phyloP scores from a whole-genome alignment of 805 yeast genomes.

The Kazachstania kunashirensis region DNA sequence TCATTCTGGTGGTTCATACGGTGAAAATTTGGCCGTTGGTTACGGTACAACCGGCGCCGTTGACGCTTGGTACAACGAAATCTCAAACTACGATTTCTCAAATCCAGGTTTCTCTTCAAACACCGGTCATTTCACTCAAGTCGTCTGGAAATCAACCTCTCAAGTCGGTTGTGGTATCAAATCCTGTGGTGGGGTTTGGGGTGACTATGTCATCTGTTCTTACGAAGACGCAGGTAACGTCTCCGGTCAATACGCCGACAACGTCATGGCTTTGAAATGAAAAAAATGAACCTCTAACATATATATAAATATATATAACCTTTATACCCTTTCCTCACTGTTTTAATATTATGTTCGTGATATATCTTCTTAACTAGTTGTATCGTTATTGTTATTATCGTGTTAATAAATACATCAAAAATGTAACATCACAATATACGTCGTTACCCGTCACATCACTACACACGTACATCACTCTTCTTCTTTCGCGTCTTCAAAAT shows the following conservation, averaged over 20 bases:
- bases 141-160: conserved; percentile 55
- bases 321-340: too few species aligned
- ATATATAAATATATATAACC: too few species aligned
- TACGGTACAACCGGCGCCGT: conserved; percentile 38
- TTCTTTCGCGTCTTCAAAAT: too few species aligned
- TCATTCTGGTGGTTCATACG: conserved; percentile 52
- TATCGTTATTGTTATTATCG: too few species aligned
- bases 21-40: conserved; percentile 73
- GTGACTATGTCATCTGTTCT: conserved; percentile 61
- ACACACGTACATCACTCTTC: too few species aligned
- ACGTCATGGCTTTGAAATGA: conserved; percentile 9
- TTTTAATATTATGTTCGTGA: too few species aligned
- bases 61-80: conserved; percentile 70
- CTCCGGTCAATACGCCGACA: conserved; percentile 10
- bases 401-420: too few species aligned
- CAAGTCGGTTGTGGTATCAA: conserved; percentile 62
- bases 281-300: too few species aligned
- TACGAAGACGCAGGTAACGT: conserved; percentile 69
- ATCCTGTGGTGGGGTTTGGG: conserved; percentile 44
- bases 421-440: too few species aligned
- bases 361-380: too few species aligned
- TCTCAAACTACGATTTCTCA: conserved; percentile 45
- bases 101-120: conserved; percentile 39
- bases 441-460: too few species aligned
- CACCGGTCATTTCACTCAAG: conserved; percentile 62